Conservation (phyloP, 106 monocot genomes). For the Acanthochlamys bracteata region DNA sequence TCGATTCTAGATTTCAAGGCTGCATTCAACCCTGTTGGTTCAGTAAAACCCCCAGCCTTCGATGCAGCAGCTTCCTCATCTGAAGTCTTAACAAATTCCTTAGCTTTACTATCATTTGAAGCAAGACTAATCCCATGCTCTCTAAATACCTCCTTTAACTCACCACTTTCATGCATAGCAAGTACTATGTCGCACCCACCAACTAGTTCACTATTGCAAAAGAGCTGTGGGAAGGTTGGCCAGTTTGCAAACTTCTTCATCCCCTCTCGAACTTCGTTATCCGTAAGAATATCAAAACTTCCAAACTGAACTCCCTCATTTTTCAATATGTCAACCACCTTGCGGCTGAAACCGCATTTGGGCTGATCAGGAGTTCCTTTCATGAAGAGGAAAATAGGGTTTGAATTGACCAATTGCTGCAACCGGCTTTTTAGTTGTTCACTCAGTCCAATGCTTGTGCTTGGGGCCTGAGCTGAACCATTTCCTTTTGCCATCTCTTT, state of each 20-base stretch:
- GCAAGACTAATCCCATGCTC: constrained; percentile 36
- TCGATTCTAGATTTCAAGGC: constrained; percentile 38
- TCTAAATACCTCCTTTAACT: constrained; percentile 55
- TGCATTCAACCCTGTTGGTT: constrained; percentile 39
- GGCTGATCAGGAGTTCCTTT: constrained; percentile 90
- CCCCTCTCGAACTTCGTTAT: constrained; percentile 76
- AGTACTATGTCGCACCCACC: constrained; percentile 81
- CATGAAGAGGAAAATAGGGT: constrained; percentile 78
- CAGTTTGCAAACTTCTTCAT: constrained; percentile 84
- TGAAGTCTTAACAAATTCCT: constrained; percentile 1
- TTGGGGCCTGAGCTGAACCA: constrained; percentile 15
- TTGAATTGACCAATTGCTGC: constrained; percentile 60
- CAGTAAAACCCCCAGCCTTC: constrained; percentile 20
- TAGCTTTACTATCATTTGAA: constrained; percentile 6
- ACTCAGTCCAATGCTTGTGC: constrained; percentile 5
- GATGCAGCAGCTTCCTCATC: background rate
- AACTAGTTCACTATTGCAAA: constrained; percentile 78
- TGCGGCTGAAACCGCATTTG: constrained; percentile 68
- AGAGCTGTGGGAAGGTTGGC: constrained; percentile 93
- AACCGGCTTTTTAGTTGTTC: constrained; percentile 39
- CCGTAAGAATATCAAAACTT: constrained; percentile 83
- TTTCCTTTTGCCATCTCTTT: constrained; percentile 55
- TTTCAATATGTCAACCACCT: constrained; percentile 71
- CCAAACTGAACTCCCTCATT: constrained; percentile 71
- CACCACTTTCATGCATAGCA: constrained; percentile 87